Evolutionary conservation across 1,139 yeast species (phyloP).

Genomic region (Wickerhamiella pararugosa): DNA sequence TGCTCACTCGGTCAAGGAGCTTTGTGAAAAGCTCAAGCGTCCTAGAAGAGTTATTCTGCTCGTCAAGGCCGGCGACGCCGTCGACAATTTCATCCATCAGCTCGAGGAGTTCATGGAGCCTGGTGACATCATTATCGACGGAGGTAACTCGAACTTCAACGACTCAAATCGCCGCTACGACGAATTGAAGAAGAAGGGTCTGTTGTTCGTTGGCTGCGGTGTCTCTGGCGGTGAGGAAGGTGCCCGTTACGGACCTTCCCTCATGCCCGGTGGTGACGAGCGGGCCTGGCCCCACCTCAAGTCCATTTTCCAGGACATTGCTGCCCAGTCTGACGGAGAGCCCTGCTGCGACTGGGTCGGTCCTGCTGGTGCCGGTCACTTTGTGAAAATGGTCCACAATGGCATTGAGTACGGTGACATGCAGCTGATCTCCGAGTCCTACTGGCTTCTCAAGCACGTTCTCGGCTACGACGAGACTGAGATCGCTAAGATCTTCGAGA

Average conservation of each 20-base stretch:
- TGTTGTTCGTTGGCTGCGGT: constrained; percentile 94
- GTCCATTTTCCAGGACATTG: constrained; percentile 86
- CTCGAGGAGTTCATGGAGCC: constrained; percentile 81
- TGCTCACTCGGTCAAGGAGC: constrained; percentile 83
- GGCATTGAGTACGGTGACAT: constrained; percentile 99
- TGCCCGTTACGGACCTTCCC: constrained; percentile 97
- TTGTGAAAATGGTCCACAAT: constrained; percentile 98
- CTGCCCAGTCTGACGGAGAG: constrained; percentile 96
- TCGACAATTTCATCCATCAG: constrained; percentile 80
- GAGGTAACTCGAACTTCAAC: constrained; percentile 99
- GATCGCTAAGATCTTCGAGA: constrained; percentile 80
- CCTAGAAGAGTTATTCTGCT: constrained; percentile 91
- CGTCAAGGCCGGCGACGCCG: constrained; percentile 95
- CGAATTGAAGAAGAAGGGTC: constrained; percentile 75
- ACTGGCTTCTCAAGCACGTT: constrained; percentile 87
- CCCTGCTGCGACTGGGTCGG: constrained; percentile 99
- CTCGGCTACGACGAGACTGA: constrained; percentile 85
- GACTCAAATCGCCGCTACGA: constrained; percentile 94
- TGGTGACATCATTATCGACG: constrained; percentile 97
- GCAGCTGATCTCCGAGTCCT: constrained; percentile 98
- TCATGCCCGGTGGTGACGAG: constrained; percentile 98
- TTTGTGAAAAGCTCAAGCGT: constrained; percentile 78
- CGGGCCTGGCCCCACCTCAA: constrained; percentile 99
- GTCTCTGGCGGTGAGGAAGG: constrained; percentile 99
- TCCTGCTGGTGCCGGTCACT: constrained; percentile 97